Conservation (phyloP, 208 protist species). For the Acanthamoeba royreba region DNA sequence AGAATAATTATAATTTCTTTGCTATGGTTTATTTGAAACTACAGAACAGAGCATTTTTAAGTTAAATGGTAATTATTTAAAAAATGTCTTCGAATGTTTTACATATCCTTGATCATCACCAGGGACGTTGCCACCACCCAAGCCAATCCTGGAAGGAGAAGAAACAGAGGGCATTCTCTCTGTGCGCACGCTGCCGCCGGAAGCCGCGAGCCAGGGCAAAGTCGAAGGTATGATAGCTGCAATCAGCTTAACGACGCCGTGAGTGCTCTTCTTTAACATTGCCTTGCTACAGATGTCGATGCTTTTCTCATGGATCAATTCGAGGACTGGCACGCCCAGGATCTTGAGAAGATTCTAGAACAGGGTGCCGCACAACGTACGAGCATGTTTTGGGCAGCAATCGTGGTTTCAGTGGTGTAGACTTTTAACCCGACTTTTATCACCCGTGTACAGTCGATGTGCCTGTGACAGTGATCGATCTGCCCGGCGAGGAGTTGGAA, state of each 20-base stretch:
- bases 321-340: slow-evolving; percentile 20
- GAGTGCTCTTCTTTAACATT: no score
- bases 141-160: not conserved
- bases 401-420: not conserved
- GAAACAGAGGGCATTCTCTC: not conserved
- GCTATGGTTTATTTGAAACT: no score
- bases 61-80: no score
- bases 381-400: no score
- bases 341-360: not conserved
- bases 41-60: no score
- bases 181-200: not conserved
- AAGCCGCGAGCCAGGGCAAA: not conserved
- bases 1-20: no score
- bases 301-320: not conserved
- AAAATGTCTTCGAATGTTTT: no score
- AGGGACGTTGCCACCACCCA: not conserved
- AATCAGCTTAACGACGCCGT: not conserved
- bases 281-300: not conserved
- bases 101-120: not conserved
- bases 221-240: not conserved
- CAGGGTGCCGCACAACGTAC: not conserved
- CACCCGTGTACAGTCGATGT: not conserved
- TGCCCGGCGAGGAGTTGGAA: not conserved
- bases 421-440: not conserved
- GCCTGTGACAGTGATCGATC: not conserved